Evolutionary conservation across 257 asterid species (phyloP), one percentile per base, ranked within the genome.

Genomic region (Thymus quinquecostatus): DNA sequence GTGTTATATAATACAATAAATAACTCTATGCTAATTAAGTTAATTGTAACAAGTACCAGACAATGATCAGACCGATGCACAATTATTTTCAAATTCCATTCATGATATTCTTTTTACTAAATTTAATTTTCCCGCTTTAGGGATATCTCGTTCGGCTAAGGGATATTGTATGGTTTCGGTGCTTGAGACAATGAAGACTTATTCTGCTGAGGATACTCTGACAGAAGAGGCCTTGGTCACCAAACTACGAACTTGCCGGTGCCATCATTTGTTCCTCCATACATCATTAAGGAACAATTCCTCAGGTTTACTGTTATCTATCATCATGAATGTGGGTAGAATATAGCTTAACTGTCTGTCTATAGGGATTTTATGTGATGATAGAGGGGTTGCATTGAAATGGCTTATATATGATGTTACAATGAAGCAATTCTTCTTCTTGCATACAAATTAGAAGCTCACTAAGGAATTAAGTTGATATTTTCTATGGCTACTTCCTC

Each of bases 211-310:
- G 83, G 99, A 94, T 80, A 88, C 95, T 70, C 93, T 94, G 56
- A 94, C 97, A 14, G 99, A 94, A 87, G 98, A 94, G 81, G 96
- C 99, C 66, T 58, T 91, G 72, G 99, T 94, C 68, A 85, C 98
- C 66, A 94, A 94, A 77, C 91, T 94, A 59, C 96, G 98, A 67
- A 91, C 97, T 74, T 85, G 89, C 67, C 96, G 83, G 54, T 89
- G 85, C 75, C 98, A 91, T 82, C 95, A 91, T 83, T 77, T 94
- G 81, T 85, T 88, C 78, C 83, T 94, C 80, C 97, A 94, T 80
- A 70, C 89, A 33, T 94, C 99, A 13, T 76, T 94, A 83, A 89
- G 85, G 84, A 72, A 82, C 86, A 88, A 87, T 79, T 53, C 96
- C 29, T 88, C 99, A 86, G 99, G 99, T 94, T 54, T 75, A 67